A percentile compares a stretch with the other conserved stretches of the same genome.
Conservation (phyloP, 1,139 yeast species). For the Yarrowia galli region DNA sequence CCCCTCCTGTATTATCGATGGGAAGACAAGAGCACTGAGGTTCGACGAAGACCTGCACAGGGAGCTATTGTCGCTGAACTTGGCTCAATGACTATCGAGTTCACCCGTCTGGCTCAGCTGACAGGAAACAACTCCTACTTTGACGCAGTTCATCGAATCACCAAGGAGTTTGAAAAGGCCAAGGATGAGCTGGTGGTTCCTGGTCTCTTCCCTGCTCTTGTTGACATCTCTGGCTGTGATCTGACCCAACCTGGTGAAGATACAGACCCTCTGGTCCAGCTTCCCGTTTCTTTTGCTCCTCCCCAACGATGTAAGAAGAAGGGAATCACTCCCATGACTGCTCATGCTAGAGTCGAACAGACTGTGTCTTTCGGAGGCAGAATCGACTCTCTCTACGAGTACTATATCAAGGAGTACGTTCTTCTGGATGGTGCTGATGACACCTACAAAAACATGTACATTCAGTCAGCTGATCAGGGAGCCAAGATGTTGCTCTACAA, state of each 20-base stretch:
- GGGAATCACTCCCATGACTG: slow-evolving; percentile 18
- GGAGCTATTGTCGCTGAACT: slow-evolving; percentile 67
- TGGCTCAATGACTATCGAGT: slow-evolving; percentile 72
- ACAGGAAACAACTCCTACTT: slow-evolving; percentile 63
- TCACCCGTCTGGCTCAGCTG: slow-evolving; percentile 69
- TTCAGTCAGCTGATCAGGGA: slow-evolving; percentile 53
- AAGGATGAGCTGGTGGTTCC: slow-evolving; percentile 49
- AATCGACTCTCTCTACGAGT: slow-evolving; percentile 75
- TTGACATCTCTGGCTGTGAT: slow-evolving; percentile 62
- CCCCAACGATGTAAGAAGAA: slow-evolving; percentile 12
- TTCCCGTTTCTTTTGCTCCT: not conserved
- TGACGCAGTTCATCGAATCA: slow-evolving; percentile 58
- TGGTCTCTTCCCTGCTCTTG: slow-evolving; percentile 55
- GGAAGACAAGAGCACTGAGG: slow-evolving; percentile 55
- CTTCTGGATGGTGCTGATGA: slow-evolving; percentile 58
- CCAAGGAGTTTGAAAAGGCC: slow-evolving; percentile 53
- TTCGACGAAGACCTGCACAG: slow-evolving; percentile 47
- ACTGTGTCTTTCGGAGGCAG: slow-evolving; percentile 61
- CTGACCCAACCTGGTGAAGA: not conserved
- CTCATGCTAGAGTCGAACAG: slow-evolving; percentile 17
- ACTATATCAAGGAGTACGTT: slow-evolving; percentile 65
- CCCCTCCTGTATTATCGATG: slow-evolving; percentile 71
- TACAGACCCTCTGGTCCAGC: slow-evolving; percentile 12
- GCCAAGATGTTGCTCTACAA: slow-evolving; percentile 54
- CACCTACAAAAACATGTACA: slow-evolving; percentile 51